Percentiles rank a stretch among this genome's conserved stretches.
phyloP scores from a whole-genome alignment of 495 filamentous ascomycete genomes.

The Filosporella fistucella region DNA sequence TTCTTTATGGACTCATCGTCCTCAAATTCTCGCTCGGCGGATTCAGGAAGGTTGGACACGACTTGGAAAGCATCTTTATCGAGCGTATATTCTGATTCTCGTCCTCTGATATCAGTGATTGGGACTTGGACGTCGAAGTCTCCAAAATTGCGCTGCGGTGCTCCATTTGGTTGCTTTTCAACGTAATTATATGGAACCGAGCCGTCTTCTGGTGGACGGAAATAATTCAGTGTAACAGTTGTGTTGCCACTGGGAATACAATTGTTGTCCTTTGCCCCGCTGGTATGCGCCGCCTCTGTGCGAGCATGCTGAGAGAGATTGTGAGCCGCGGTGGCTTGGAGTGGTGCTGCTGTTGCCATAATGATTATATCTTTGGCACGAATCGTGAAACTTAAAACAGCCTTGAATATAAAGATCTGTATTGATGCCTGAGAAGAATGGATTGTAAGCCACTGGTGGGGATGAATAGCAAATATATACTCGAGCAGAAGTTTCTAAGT shows the following conservation, averaged over 20 bases:
- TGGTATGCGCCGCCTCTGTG: slow-evolving; percentile 11
- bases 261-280: background rate
- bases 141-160: slow-evolving; percentile 58
- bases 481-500: background rate
- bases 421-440: too few relatives aligned
- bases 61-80: slow-evolving; percentile 71
- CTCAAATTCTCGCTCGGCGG: slow-evolving; percentile 53
- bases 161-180: slow-evolving; percentile 53
- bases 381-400: too few relatives aligned
- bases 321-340: slow-evolving; percentile 22
- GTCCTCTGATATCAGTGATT: slow-evolving; percentile 64
- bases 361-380: too few relatives aligned
- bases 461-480: slow-evolving; percentile 20
- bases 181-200: slow-evolving; percentile 66
- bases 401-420: too few relatives aligned
- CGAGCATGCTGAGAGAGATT: slow-evolving; percentile 22
- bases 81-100: slow-evolving; percentile 57
- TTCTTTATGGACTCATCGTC: slow-evolving; percentile 57
- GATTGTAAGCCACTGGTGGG: too few relatives aligned
- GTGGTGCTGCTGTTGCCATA: slow-evolving; percentile 25
- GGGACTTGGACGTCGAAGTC: slow-evolving; percentile 37
- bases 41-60: slow-evolving; percentile 41
- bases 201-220: slow-evolving; percentile 57
- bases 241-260: slow-evolving; percentile 63
- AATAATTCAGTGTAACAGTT: slow-evolving; percentile 63